A percentile compares a stretch with the other conserved stretches of the same genome.
Conservation (phyloP, 306 rosid genomes). For the Glycine latifolia region DNA sequence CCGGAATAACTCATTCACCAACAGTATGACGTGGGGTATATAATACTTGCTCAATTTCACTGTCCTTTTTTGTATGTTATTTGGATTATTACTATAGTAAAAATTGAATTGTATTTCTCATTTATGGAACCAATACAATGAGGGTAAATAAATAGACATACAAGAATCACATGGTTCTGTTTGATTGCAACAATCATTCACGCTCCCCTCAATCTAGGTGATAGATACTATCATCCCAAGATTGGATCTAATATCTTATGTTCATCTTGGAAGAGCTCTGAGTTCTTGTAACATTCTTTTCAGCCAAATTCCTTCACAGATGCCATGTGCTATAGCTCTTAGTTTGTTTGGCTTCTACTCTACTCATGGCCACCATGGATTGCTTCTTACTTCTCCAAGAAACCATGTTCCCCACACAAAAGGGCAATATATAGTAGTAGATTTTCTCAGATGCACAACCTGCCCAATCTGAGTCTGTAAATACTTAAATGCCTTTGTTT, state of each 20-base stretch:
- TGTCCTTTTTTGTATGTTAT: conserved; percentile 27
- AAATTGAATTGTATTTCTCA: neutral
- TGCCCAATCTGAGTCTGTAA: no score
- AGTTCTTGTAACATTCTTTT: no score
- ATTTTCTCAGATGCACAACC: no score
- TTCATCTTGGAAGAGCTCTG: neutral
- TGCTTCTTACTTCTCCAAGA: no score
- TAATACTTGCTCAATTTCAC: conserved; percentile 40
- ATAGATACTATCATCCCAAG: neutral
- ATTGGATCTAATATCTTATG: no score
- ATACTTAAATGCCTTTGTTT: no score
- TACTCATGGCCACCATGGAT: no score
- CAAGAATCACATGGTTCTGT: neutral
- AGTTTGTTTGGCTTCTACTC: no score
- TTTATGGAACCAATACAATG: neutral
- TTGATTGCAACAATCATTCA: neutral
- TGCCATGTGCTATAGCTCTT: no score
- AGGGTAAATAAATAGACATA: neutral
- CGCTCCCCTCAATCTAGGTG: neutral
- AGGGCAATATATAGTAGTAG: no score
- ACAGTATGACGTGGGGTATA: conserved; percentile 89
- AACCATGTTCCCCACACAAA: no score
- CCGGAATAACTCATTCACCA: conserved; percentile 71
- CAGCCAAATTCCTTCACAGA: neutral
- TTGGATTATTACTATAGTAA: neutral